Evolutionary conservation across 2,329 filamentous ascomycete genomes (phyloP), one percentile per base, ranked within the genome.

Genomic region (Beauveria pseudobassiana): DNA sequence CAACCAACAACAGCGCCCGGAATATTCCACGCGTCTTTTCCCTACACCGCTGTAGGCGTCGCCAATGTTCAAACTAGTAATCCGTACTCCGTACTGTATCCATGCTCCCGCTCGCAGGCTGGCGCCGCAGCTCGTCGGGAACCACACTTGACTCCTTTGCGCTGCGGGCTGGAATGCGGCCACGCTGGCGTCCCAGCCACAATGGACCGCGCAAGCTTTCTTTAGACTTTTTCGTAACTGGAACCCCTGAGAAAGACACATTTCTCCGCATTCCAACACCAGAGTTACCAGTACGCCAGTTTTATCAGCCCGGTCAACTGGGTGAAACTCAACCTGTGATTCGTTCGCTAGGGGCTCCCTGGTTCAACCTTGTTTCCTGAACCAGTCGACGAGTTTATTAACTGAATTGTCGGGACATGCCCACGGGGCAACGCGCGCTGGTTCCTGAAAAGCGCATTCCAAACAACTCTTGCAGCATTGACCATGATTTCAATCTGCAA

Each of bases 391-490:
- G 30, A 34, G 30, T 43, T 43, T 0, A n/a, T 43, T 0, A n/a
- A 43, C 22, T 20, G 22, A 54, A 16, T 18, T n/a, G 40, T 24
- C 24, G 26, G 22, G 22, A 51, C 12, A 52, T 10, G 18, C 12
- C 40, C 57, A 60, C 38, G 49, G 49, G 43, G 43, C 57, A 45
- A 53, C 49, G 26, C 48, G 46, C 49, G 46, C 12, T 42, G 57
- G 40, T 45, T 46, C 40, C 40, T 52, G 34, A 20, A 60, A n/a
- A n/a, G 12, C n/a, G 24, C 57, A 60, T 60, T 60, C 57, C 57
- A 52, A 45, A 28, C 42, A 14, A 10, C 10, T 48, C 20, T 24
- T 14, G 14, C 6, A 24, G n/a, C 30, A n/a, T 40, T 20, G n/a
- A 50, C n/a, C 42, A 42, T 46, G 18, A 16, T 38, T 49, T 28